A percentile compares a stretch with the other conserved stretches of the same genome.
Evolutionary conservation across 2,329 filamentous ascomycete genomes (phyloP).

Genomic region (Cladosporium sp.): DNA sequence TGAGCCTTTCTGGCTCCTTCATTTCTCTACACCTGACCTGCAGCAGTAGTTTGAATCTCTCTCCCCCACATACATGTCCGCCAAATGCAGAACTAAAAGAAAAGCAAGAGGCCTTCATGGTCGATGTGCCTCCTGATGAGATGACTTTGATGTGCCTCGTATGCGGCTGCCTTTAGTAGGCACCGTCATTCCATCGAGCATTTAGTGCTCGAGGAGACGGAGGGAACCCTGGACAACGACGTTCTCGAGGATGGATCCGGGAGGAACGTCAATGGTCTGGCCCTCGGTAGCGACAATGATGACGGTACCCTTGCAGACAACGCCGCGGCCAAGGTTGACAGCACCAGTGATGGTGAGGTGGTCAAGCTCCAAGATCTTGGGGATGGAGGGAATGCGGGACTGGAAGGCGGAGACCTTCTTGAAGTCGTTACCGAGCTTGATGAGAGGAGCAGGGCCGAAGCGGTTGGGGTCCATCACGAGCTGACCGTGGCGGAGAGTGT

Average conservation of each 20-base stretch:
- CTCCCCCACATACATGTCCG: constrained; percentile 7
- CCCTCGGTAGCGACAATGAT: constrained; percentile 98
- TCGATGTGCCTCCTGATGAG: not conserved
- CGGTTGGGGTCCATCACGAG: constrained; percentile 94
- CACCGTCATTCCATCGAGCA: not conserved
- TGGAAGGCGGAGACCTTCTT: constrained; percentile 99
- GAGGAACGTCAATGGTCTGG: constrained; percentile 95
- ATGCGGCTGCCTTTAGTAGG: not conserved
- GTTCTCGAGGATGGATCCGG: constrained; percentile 96
- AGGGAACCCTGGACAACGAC: constrained; percentile 98
- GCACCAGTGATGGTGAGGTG: constrained; percentile 97
- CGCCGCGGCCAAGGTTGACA: constrained; percentile 93
- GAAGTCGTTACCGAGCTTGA: constrained; percentile 99
- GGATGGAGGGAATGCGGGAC: constrained; percentile 82
- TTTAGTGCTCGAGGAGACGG: constrained; percentile 68
- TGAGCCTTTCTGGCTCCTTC: constrained; percentile 13
- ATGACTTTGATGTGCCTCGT: not conserved
- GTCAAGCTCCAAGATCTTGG: constrained; percentile 87
- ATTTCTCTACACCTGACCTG: constrained; percentile 18
- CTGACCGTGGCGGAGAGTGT: constrained; percentile 98
- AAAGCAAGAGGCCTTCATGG: not conserved
- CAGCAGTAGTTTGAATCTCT: constrained; percentile 17
- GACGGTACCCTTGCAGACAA: constrained; percentile 96
- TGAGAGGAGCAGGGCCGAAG: constrained; percentile 93
- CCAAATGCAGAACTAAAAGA: constrained; percentile 14